These are phyloP conservation scores for Aspergillus pseudotamarii DNA, from an alignment of 2,329 filamentous ascomycete genomes.

Conservation along the genomic window DNA sequence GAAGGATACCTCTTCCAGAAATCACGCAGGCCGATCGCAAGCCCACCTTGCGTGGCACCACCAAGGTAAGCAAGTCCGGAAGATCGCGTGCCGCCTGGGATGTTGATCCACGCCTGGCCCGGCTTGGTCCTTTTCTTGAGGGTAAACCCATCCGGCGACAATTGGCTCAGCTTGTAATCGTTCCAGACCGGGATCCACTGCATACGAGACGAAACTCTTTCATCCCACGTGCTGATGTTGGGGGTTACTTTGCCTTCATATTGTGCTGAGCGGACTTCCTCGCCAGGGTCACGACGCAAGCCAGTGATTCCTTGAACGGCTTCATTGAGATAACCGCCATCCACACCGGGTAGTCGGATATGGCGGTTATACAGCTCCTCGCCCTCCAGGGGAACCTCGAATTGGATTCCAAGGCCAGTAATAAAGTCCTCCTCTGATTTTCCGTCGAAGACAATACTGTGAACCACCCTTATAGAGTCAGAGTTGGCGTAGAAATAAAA, in stretches of 20 bases:
- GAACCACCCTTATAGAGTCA: constrained; percentile 57
- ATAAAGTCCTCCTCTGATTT: constrained; percentile 55
- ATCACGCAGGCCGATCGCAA: constrained; percentile 61
- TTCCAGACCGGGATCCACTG: constrained; percentile 63
- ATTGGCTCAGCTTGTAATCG: constrained; percentile 60
- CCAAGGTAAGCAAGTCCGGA: constrained; percentile 63
- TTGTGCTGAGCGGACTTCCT: constrained; percentile 50
- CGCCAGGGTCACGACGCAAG: constrained; percentile 53
- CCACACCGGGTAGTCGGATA: constrained; percentile 57
- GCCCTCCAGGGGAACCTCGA: constrained; percentile 52
- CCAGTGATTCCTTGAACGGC: constrained; percentile 64
- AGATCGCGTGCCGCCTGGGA: constrained; percentile 59
- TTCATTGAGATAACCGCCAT: constrained; percentile 60
- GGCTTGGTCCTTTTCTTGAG: constrained; percentile 62
- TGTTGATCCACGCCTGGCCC: constrained; percentile 27
- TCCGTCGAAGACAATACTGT: constrained; percentile 61
- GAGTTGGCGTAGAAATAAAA: constrained; percentile 64
- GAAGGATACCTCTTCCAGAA: constrained; percentile 68
- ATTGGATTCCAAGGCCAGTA: constrained; percentile 44
- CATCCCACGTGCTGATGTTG: constrained; percentile 33
- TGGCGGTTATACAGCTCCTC: constrained; percentile 63
- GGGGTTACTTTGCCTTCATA: constrained; percentile 34
- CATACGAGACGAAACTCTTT: constrained; percentile 51
- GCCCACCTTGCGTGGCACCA: constrained; percentile 58
- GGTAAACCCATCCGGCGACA: constrained; percentile 63